phyloP scores from a whole-genome alignment of 2,329 filamentous ascomycete genomes.

The Aspergillus chevalieri region DNA sequence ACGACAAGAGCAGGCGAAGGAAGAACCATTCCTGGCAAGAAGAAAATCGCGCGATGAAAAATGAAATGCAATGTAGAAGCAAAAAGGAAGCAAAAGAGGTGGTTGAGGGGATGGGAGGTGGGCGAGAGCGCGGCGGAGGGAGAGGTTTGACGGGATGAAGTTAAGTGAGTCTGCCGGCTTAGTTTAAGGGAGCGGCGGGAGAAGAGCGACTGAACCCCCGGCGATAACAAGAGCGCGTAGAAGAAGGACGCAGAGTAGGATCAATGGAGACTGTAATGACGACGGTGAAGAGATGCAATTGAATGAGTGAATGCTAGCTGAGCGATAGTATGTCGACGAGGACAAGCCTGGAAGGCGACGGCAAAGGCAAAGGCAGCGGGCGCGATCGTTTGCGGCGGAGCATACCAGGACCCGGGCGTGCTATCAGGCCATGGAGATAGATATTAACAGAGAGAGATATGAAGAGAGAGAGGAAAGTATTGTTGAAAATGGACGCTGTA shows the following conservation, averaged over 20 bases:
- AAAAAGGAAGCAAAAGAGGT: conserved; percentile 12
- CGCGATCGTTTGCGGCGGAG: conserved; percentile 15
- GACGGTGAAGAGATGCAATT: conserved; percentile 7
- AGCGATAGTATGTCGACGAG: conserved; percentile 6
- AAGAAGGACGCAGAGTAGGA: neutral
- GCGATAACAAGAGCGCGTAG: conserved; percentile 8
- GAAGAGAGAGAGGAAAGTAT: neutral
- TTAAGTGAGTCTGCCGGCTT: conserved; percentile 5
- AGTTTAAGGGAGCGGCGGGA: conserved; percentile 1
- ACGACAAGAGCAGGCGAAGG: conserved; percentile 30
- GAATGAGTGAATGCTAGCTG: conserved; percentile 12
- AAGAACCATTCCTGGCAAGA: conserved; percentile 37
- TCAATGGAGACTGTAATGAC: conserved; percentile 11
- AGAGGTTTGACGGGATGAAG: conserved; percentile 16
- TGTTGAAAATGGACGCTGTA: neutral
- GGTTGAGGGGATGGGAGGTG: conserved; percentile 13
- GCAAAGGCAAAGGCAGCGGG: neutral
- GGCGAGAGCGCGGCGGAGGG: conserved; percentile 17
- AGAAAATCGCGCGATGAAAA: conserved; percentile 19
- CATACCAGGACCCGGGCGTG: neutral
- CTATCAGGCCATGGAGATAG: neutral
- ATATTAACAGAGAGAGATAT: neutral
- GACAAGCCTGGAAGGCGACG: conserved; percentile 6
- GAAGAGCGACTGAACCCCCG: neutral
- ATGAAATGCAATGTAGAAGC: conserved; percentile 14